Evolutionary conservation across 2,329 filamentous ascomycete species (phyloP), one percentile per base, ranked within the genome.

Genomic region (Xylaria sp.): DNA sequence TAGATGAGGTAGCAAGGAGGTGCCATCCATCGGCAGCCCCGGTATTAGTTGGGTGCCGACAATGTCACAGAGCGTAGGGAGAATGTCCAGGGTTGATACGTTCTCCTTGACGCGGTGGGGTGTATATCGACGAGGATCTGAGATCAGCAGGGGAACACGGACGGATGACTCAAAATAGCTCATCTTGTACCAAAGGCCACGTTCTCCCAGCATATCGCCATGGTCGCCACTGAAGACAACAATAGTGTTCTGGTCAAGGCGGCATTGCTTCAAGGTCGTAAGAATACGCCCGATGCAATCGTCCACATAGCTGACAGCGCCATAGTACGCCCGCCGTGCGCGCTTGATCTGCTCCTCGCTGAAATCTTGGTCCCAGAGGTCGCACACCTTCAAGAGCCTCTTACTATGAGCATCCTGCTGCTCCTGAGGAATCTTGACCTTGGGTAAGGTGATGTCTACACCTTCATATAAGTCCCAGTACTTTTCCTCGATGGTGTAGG

Each of bases 141-240:
- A 91, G 78, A 97, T 87, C 72, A 98, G 85, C 78, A 98, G 90
- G 1, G 94, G 94, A 24, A 98, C 94, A 32, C 94, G 91, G 54
- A 93, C 93, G 12, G 93, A 97, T 48, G 91, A 91, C 85, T 98
- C 94, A 76, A 94, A 97, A 87, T 96, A 98, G 77, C 89, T 93
- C 94, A 98, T 98, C 86, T 98, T 98, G 85, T 69, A 72, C 94
- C 94, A 98, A 55, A 98, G 84, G 5, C 92, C 92, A 61, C 93
- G 90, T 84, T 98, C 94, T 67, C 94, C 94, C 7, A 98, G 88
- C 94, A 98, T 98, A 80, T 98, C 94, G 64, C 94, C 94, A 77
- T 98, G 94, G 78, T 98, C 94, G 53, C 94, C 94, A 67, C 92
- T 94, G 82, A 98, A 98, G 72, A 98, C 90, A 75, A 98, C 85